Evolutionary conservation across 176 grass and related monocot species (phyloP).

Genomic region (Thalia dealbata): DNA sequence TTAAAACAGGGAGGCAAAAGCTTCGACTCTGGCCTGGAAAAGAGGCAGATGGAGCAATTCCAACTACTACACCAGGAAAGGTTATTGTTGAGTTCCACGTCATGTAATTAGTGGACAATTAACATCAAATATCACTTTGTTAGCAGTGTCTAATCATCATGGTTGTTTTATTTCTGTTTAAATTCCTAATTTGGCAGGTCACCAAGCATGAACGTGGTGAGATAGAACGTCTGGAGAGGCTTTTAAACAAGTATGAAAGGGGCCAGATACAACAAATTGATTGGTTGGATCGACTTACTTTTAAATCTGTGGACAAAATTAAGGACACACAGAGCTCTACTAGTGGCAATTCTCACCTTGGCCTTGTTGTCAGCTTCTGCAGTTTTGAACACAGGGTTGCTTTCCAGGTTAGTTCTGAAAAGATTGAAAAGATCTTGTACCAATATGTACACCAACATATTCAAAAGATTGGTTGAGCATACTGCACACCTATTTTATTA

Average conservation of each 20-base stretch:
- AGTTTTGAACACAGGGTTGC: constrained; percentile 91
- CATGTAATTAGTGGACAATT: not conserved
- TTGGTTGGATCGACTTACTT: constrained; percentile 87
- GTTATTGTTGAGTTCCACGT: constrained; percentile 16
- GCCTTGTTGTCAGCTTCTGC: constrained; percentile 70
- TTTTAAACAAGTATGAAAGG: constrained; percentile 93
- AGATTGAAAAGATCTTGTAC: too few species aligned
- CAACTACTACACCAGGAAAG: constrained; percentile 86
- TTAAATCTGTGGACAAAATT: constrained; percentile 68
- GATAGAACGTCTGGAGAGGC: constrained; percentile 78
- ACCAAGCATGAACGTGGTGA: constrained; percentile 75
- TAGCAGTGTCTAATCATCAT: not conserved
- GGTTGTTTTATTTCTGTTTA: not conserved
- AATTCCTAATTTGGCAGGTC: constrained; percentile 30
- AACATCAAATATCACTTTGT: not conserved
- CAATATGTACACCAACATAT: too few species aligned
- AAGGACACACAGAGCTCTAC: constrained; percentile 54
- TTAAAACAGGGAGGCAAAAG: constrained; percentile 80
- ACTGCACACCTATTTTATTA: too few species aligned
- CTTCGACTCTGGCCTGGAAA: constrained; percentile 63
- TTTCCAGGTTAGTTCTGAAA: constrained; percentile 70
- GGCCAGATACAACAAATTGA: constrained; percentile 85
- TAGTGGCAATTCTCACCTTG: constrained; percentile 53
- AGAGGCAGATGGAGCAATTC: constrained; percentile 81
- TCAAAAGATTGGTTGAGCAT: too few species aligned